Evolutionary conservation across 2,329 filamentous ascomycete genomes (phyloP), one percentile per base, ranked within the genome.

Genomic region (Fusarium humuli): DNA sequence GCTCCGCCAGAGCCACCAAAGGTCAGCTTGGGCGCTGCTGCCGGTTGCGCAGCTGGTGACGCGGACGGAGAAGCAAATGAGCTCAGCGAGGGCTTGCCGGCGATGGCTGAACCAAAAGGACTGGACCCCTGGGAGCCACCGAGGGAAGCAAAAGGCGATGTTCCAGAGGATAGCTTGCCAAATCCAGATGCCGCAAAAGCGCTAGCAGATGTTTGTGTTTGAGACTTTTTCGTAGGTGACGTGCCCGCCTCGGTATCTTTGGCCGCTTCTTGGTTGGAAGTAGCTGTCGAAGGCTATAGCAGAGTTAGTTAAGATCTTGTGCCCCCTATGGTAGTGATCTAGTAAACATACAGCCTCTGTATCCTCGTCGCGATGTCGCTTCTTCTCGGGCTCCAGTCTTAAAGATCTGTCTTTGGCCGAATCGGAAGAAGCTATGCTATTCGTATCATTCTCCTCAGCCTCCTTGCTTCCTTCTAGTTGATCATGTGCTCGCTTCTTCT

Each of bases 111-210:
- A 47, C 83, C 84, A 74, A 90, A 90, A 12, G 83, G 76, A 67
- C 83, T 86, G 34, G 82, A 81, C 20, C 82, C 81, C 69, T 84
- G 82, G 8, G 80, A 81, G 60, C 76, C 78, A 42, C 85, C 86
- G 46, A 91, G 75, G 20, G 83, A 77, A 41, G 88, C 88, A 75
- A 93, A 93, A 1, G 89, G 89, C 6, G 91, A 93, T 27, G 86
- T 82, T 7, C 87, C 86, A 25, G 86, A 82, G 10, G 90, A 85
- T 58, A 93, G 87, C 55, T 90, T 88, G 55, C 90, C 87, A 75
- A 94, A 90, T 20, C 86, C 88, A 5, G 92, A 94, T 49, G 84
- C 85, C 23, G 88, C 88, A 77, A 94, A 94, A 8, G 90, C 88
- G 12, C 87, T 87, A 14, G 84, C 67, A 9, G 91, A 88, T 20